Conservation (phyloP, 352 stramenopile genomes). For the Blastocystis sp. region DNA sequence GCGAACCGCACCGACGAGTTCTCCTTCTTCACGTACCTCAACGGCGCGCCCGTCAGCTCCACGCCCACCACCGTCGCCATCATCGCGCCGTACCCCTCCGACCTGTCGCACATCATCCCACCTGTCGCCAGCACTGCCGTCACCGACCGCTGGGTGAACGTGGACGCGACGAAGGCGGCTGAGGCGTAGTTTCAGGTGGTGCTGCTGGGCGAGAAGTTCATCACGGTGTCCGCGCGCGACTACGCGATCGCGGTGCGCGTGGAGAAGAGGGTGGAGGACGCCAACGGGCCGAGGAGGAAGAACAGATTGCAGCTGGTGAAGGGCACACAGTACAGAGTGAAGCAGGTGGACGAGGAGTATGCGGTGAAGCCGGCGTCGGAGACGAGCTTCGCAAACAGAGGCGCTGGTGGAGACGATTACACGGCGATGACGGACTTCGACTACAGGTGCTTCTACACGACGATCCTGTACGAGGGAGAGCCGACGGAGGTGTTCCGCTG, state of each 20-base stretch:
- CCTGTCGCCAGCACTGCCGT: not conserved
- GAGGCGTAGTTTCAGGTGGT: conserved; percentile 7
- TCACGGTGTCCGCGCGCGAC: not conserved
- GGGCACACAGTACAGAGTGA: too few relatives aligned
- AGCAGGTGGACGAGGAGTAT: too few relatives aligned
- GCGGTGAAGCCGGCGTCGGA: too few relatives aligned
- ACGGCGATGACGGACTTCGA: not conserved
- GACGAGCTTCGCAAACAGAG: not conserved
- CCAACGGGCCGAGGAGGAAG: too few relatives aligned
- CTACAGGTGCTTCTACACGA: not conserved
- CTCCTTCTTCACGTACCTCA: conserved; percentile 20
- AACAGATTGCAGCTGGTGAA: too few relatives aligned
- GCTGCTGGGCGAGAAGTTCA: not conserved
- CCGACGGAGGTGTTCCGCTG: not conserved
- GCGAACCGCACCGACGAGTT: conserved; percentile 25
- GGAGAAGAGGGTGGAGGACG: not conserved
- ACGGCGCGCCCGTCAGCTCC: not conserved
- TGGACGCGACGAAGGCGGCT: not conserved
- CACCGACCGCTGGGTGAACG: not conserved
- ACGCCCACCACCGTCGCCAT: not conserved
- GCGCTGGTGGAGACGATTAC: not conserved
- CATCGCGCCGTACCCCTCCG: not conserved
- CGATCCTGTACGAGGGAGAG: not conserved
- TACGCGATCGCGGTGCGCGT: conserved; percentile 47
- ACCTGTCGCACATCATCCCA: not conserved